Evolutionary conservation across 176 grass and related monocot genomes (phyloP).

Genomic region (Ensete glaucum): DNA sequence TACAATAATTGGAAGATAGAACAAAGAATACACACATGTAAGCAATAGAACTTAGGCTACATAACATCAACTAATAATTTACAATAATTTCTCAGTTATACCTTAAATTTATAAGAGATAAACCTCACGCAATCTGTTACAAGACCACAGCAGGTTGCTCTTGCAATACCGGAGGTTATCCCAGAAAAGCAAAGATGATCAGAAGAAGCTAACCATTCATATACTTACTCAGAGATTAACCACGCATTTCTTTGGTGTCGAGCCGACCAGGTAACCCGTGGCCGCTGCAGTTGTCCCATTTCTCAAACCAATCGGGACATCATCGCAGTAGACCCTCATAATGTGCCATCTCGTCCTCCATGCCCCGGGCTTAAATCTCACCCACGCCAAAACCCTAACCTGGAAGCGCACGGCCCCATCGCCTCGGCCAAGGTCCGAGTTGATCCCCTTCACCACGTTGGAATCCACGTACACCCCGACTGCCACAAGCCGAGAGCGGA

Average conservation of each 20-base stretch:
- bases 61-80: too few relatives aligned
- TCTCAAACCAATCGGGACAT: slow-evolving; percentile 40
- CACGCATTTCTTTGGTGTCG: slow-evolving; percentile 32
- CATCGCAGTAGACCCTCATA: slow-evolving; percentile 56
- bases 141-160: neutral
- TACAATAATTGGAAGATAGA: too few relatives aligned
- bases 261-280: slow-evolving; percentile 9
- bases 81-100: neutral
- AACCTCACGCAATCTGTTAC: neutral
- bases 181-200: neutral
- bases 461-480: slow-evolving; percentile 41
- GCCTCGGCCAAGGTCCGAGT: slow-evolving; percentile 16
- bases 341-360: slow-evolving; percentile 70
- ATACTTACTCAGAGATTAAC: slow-evolving; percentile 45
- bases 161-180: neutral
- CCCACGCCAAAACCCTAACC: slow-evolving; percentile 48
- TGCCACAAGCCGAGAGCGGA: slow-evolving; percentile 45
- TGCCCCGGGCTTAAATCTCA: slow-evolving; percentile 50
- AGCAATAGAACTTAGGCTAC: too few relatives aligned
- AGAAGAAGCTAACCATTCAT: neutral
- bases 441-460: slow-evolving; percentile 38
- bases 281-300: slow-evolving; percentile 31
- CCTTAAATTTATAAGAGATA: neutral
- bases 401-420: slow-evolving; percentile 44
- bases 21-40: too few relatives aligned